Percentiles rank a stretch among this genome's conserved stretches.
Evolutionary conservation across 2,329 filamentous ascomycete genomes (phyloP).

Genomic region (Graphium sp.): DNA sequence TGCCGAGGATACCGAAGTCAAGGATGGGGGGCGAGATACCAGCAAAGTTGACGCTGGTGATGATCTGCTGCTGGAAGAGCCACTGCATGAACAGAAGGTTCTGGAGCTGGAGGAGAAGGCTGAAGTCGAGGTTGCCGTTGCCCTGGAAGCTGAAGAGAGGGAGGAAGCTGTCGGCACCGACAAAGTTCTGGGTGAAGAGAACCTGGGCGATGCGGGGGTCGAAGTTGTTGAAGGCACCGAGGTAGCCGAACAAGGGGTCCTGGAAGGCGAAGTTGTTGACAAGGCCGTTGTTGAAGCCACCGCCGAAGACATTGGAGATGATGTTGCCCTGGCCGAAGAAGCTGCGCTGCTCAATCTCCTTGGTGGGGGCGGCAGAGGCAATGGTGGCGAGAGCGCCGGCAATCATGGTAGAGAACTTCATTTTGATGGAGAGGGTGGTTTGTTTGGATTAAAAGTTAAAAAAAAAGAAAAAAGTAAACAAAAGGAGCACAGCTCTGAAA

Average conservation of each 20-base stretch:
- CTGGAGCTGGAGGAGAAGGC: conserved; percentile 21
- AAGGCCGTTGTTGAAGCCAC: conserved; percentile 19
- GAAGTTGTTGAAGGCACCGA: conserved; percentile 27
- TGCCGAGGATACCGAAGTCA: conserved; percentile 4
- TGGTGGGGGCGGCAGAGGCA: conserved; percentile 22
- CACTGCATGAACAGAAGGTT: conserved; percentile 19
- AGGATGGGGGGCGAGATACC: conserved; percentile 3
- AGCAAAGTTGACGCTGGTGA: conserved; percentile 11
- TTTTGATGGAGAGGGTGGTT: conserved; percentile 19
- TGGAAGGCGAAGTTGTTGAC: conserved; percentile 22
- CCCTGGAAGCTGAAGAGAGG: conserved; percentile 23
- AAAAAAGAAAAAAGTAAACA: conserved; percentile 3
- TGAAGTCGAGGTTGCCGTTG: conserved; percentile 24
- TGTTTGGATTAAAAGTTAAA: conserved; percentile 9
- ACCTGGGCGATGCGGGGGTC: conserved; percentile 22
- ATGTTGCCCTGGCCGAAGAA: conserved; percentile 19
- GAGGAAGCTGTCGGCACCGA: conserved; percentile 24
- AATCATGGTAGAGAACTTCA: conserved; percentile 30
- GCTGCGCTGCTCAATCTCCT: conserved; percentile 14
- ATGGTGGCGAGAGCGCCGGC: conserved; percentile 25
- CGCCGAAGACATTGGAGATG: conserved; percentile 19
- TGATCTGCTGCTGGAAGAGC: conserved; percentile 14
- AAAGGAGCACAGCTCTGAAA: conserved; percentile 25
- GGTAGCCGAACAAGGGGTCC: conserved; percentile 24
- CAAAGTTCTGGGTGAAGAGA: conserved; percentile 13